Conservation (phyloP, 129 eudicot genomes). For the Solidago caesia region DNA sequence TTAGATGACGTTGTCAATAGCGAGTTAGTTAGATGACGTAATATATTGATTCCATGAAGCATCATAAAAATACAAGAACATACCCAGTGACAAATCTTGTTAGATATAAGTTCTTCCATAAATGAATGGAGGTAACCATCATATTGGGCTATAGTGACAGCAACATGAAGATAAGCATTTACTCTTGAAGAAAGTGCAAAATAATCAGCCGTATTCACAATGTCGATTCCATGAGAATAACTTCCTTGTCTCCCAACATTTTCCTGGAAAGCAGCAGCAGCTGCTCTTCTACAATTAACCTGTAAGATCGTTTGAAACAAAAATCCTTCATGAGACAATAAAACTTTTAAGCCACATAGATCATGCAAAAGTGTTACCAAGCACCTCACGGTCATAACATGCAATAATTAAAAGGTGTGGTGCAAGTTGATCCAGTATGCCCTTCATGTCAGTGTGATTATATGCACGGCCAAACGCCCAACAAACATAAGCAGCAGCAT, state of each 20-base stretch:
- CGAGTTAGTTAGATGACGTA: too few relatives aligned
- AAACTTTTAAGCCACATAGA: background rate
- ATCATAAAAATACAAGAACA: slow-evolving; percentile 24
- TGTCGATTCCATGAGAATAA: slow-evolving; percentile 93
- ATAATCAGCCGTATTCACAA: slow-evolving; percentile 95
- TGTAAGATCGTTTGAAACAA: slow-evolving; percentile 21
- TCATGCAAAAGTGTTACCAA: slow-evolving; percentile 8
- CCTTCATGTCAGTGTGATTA: slow-evolving; percentile 82
- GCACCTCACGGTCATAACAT: slow-evolving; percentile 98
- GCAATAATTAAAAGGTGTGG: slow-evolving; percentile 87
- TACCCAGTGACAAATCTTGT: slow-evolving; percentile 99
- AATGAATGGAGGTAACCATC: slow-evolving; percentile 83
- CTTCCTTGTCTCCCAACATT: slow-evolving; percentile 98
- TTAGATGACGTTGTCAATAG: slow-evolving; percentile 3
- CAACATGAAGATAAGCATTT: slow-evolving; percentile 86
- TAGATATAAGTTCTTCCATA: slow-evolving; percentile 80
- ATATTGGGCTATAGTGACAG: slow-evolving; percentile 78
- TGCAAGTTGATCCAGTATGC: slow-evolving; percentile 75
- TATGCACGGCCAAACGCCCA: slow-evolving; percentile 99
- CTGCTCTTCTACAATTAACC: slow-evolving; percentile 99
- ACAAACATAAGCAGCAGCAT: slow-evolving; percentile 99
- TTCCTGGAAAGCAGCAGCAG: slow-evolving; percentile 99
- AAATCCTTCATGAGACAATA: slow-evolving; percentile 5
- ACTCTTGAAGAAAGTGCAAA: slow-evolving; percentile 93
- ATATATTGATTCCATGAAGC: slow-evolving; percentile 13